Conservation (phyloP, 768 basidiomycete species). For the Psilocybe azurescens region DNA sequence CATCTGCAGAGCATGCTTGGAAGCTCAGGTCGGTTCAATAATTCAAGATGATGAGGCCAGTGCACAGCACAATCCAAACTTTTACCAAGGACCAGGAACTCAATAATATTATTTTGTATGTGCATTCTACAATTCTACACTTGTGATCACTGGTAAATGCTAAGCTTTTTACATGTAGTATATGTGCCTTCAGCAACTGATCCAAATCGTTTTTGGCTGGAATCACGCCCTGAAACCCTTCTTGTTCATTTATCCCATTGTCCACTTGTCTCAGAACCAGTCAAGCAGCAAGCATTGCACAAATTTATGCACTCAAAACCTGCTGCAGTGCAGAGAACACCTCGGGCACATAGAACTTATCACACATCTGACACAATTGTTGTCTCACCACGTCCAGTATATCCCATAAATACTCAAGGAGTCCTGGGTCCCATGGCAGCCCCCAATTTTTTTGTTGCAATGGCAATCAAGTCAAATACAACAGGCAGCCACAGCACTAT, state of each 20-base stretch:
- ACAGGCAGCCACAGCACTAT: too few relatives aligned
- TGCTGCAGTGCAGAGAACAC: background rate
- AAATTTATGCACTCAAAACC: background rate
- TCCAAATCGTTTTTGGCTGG: background rate
- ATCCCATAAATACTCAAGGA: background rate
- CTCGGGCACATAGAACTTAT: background rate
- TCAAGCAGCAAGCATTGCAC: background rate
- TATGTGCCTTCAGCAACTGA: background rate
- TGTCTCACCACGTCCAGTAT: background rate
- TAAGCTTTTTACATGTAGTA: background rate
- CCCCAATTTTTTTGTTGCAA: background rate
- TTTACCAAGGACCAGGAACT: background rate
- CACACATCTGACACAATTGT: background rate
- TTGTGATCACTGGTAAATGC: background rate
- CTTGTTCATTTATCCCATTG: background rate
- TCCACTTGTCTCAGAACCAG: background rate
- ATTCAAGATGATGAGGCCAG: background rate
- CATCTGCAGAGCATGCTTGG: conserved; percentile 12
- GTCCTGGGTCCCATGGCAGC: too few relatives aligned
- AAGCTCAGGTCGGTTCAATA: background rate
- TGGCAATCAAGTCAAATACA: background rate
- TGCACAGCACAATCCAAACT: background rate
- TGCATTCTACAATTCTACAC: background rate
- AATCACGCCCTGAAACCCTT: background rate
- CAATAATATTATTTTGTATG: background rate